phyloP scores from a whole-genome alignment of 2,329 filamentous ascomycete species.

The Aspergillus phoenicis region DNA sequence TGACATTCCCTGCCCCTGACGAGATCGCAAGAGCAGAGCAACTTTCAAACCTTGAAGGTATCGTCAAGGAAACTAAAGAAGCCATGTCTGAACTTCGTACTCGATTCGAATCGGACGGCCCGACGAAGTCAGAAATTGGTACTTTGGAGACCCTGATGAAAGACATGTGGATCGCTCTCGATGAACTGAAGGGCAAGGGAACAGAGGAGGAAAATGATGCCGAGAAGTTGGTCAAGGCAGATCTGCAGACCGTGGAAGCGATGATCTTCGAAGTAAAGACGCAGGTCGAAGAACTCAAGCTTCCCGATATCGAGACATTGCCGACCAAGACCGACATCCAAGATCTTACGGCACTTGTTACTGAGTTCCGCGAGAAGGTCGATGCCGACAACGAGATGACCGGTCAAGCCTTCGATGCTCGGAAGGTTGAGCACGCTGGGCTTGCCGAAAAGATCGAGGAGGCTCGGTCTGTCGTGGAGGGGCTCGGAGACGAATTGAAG shows the following conservation, averaged over 20 bases:
- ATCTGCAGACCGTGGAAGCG: conserved; percentile 78
- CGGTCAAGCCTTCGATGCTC: conserved; percentile 77
- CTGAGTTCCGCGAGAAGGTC: conserved; percentile 66
- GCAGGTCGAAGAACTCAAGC: conserved; percentile 71
- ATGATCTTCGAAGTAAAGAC: conserved; percentile 84
- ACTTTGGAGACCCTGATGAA: conserved; percentile 76
- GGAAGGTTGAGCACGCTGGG: conserved; percentile 78
- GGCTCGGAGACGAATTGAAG: conserved; percentile 75
- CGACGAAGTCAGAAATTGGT: conserved; percentile 76
- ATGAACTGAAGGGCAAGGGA: conserved; percentile 63
- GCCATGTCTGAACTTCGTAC: conserved; percentile 66
- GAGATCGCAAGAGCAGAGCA: conserved; percentile 66
- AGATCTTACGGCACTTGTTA: conserved; percentile 69
- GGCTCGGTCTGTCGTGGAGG: conserved; percentile 74
- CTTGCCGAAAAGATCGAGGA: conserved; percentile 77
- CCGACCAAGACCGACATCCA: conserved; percentile 76
- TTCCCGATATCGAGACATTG: conserved; percentile 70
- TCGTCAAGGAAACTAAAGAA: conserved; percentile 76
- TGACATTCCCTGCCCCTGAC: conserved; percentile 65
- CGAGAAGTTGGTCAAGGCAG: conserved; percentile 74
- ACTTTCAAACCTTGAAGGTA: conserved; percentile 63
- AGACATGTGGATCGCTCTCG: conserved; percentile 73
- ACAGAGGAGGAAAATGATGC: conserved; percentile 51
- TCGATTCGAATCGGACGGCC: conserved; percentile 67
- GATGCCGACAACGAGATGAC: conserved; percentile 71